Conservation (phyloP, 129 eudicot genomes). For the Saussurea involucrata region DNA sequence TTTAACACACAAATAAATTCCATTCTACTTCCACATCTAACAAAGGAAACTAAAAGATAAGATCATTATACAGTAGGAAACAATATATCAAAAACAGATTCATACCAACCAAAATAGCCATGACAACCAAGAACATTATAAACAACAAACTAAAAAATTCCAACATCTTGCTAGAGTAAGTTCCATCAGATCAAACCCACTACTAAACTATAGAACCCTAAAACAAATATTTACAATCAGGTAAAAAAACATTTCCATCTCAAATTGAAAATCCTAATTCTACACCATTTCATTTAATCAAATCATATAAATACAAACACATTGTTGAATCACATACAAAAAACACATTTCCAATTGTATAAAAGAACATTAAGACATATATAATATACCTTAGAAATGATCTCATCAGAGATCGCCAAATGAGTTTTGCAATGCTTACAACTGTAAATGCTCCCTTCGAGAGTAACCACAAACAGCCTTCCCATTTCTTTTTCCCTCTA, state of each 20-base stretch:
- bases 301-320: neutral
- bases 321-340: neutral
- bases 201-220: constrained; percentile 16
- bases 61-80: neutral
- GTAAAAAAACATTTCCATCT: neutral
- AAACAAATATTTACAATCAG: neutral
- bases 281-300: neutral
- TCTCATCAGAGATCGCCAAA: constrained; percentile 42
- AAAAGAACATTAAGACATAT: too few species aligned
- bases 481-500: constrained; percentile 44
- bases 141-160: neutral
- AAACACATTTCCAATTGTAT: neutral
- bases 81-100: neutral
- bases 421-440: constrained; percentile 66
- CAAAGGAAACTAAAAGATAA: too few species aligned
- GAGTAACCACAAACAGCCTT: constrained; percentile 41
- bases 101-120: neutral
- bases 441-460: constrained; percentile 50
- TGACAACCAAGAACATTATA: neutral
- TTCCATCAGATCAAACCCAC: neutral
- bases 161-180: neutral
- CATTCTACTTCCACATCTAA: neutral
- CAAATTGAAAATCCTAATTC: too few species aligned
- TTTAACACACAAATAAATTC: neutral
- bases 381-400: constrained; percentile 52